phyloP scores from a whole-genome alignment of 1,284 basidiomycete species.

The Ceratobasidium sp. region DNA sequence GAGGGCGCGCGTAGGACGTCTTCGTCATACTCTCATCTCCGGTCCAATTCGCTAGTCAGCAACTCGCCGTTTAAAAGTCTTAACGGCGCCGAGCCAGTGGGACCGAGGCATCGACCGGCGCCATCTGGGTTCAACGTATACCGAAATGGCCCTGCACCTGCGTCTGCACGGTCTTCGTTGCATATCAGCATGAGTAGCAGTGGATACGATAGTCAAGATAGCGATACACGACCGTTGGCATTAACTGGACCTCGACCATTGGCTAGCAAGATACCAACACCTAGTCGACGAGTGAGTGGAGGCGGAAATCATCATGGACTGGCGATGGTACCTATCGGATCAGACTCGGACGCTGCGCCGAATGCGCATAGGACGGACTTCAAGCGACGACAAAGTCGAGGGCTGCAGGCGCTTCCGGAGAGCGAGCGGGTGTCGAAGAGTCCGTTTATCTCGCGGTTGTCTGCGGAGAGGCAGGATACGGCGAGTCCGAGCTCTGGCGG shows the following conservation, averaged over 20 bases:
- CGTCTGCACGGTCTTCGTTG: conserved; percentile 34
- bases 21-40: conserved; percentile 85
- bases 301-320: conserved; percentile 16
- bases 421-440: conserved; percentile 86
- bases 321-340: conserved; percentile 10
- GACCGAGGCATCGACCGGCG: conserved; percentile 47
- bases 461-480: conserved; percentile 19
- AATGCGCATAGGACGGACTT: conserved; percentile 61
- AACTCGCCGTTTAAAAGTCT: conserved; percentile 80
- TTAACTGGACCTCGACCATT: conserved; percentile 37
- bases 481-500: conserved; percentile 25
- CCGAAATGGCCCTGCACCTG: conserved; percentile 16
- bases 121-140: conserved; percentile 38
- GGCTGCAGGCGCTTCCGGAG: conserved; percentile 78
- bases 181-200: conserved; percentile 24
- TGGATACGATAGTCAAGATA: conserved; percentile 13
- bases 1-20: conserved; percentile 69
- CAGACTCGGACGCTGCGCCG: conserved; percentile 37
- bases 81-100: conserved; percentile 62
- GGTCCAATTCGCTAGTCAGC: conserved; percentile 84
- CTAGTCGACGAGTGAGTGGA: conserved; percentile 44
- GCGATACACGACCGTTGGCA: conserved; percentile 14
- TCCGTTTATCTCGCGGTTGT: conserved; percentile 70
- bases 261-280: conserved; percentile 46
- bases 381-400: conserved; percentile 80